These are phyloP conservation scores for Rubia tinctorum DNA, from an alignment of 305 asterid genomes.

Conservation along the genomic window DNA sequence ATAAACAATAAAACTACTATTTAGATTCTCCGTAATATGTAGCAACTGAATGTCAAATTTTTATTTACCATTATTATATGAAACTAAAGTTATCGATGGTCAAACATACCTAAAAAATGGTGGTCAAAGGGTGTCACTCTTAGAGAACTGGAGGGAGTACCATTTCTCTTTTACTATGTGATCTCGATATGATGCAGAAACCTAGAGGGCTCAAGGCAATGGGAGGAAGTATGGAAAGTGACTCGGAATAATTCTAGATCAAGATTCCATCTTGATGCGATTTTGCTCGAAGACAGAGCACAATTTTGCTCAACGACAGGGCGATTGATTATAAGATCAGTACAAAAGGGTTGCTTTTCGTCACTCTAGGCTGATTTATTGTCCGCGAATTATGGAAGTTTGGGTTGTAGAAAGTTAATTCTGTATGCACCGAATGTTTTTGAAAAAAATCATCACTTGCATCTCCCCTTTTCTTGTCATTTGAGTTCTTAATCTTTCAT, in stretches of 20 bases:
- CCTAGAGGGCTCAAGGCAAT: constrained; percentile 47
- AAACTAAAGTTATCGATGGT: too few species aligned
- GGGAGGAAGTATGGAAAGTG: constrained; percentile 46
- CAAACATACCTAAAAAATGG: too few species aligned
- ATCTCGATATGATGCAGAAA: constrained; percentile 24
- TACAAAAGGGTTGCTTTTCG: not conserved
- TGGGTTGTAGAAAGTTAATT: constrained; percentile 7
- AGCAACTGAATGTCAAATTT: too few species aligned
- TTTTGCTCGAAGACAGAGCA: not conserved
- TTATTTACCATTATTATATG: too few species aligned
- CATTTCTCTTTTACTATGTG: not conserved
- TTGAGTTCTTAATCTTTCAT: not conserved
- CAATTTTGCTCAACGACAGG: not conserved
- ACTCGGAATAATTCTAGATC: constrained; percentile 33
- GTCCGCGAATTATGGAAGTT: not conserved
- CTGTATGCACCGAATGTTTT: not conserved
- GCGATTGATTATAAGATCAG: not conserved
- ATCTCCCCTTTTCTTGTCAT: not conserved
- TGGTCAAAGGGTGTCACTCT: too few species aligned
- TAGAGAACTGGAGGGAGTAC: too few species aligned
- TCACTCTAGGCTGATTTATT: not conserved
- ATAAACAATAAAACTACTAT: too few species aligned
- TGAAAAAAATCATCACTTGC: not conserved
- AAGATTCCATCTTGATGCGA: not conserved
- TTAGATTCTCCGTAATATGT: too few species aligned